phyloP scores from a whole-genome alignment of 805 yeast genomes.

The Schizosaccharomyces japonicus region DNA sequence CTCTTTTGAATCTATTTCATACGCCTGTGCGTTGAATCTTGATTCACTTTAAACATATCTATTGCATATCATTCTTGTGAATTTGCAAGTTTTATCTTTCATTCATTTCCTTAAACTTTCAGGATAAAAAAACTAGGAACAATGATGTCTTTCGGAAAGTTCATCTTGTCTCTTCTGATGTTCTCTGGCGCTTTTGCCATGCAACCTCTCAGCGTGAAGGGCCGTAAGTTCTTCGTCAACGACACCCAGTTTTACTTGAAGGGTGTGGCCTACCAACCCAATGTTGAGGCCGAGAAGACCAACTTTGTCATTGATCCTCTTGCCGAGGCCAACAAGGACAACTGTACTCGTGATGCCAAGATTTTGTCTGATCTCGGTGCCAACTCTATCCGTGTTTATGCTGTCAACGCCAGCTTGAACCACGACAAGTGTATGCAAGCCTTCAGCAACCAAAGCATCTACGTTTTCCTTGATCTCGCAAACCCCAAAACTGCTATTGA shows the following conservation, averaged over 20 bases:
- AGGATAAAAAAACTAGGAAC: too few species aligned
- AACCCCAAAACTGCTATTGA: slow-evolving; percentile 61
- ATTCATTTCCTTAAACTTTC: too few species aligned
- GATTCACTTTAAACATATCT: too few species aligned
- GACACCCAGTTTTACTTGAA: slow-evolving; percentile 65
- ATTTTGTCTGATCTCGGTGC: slow-evolving; percentile 41
- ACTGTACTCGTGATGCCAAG: slow-evolving; percentile 62
- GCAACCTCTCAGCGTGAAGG: slow-evolving; percentile 2
- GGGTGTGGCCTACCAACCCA: slow-evolving; percentile 63
- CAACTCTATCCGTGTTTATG: slow-evolving; percentile 63
- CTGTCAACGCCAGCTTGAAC: slow-evolving; percentile 41
- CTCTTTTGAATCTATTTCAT: too few species aligned
- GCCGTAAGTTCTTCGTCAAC: slow-evolving; percentile 31
- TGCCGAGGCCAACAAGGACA: slow-evolving; percentile 29
- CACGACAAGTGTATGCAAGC: slow-evolving; percentile 59
- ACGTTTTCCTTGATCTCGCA: slow-evolving; percentile 68
- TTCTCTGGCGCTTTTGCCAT: not conserved
- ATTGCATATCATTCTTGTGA: too few species aligned
- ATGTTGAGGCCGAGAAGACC: slow-evolving; percentile 22
- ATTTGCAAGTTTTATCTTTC: too few species aligned
- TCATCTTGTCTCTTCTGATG: not conserved
- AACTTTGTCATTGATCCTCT: slow-evolving; percentile 50
- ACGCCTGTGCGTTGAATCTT: too few species aligned
- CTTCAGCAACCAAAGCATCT: slow-evolving; percentile 63
- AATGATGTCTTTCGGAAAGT: not conserved